Percentiles rank a stretch among this genome's conserved stretches.
Evolutionary conservation across 2,329 filamentous ascomycete genomes (phyloP).

Genomic region (Fusarium stilboides): DNA sequence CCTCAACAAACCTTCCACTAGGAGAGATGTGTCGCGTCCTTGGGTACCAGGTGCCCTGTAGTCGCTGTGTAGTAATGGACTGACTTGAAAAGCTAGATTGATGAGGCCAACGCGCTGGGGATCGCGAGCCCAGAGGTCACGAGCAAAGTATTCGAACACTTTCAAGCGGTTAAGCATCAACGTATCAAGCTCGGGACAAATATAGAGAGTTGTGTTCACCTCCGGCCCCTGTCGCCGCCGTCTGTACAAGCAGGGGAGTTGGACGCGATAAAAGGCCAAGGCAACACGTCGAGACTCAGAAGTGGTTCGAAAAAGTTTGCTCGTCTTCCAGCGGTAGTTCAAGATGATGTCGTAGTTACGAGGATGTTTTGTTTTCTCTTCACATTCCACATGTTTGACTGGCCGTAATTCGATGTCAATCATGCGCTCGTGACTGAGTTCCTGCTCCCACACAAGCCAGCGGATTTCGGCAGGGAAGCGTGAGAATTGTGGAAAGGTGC

Average conservation of each 20-base stretch:
- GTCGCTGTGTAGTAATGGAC: neutral
- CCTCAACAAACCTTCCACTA: neutral
- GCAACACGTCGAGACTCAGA: slow-evolving; percentile 3
- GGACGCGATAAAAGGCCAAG: neutral
- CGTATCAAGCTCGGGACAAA: slow-evolving; percentile 11
- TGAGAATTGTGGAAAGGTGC: neutral
- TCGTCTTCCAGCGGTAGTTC: neutral
- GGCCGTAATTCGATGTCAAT: too few species aligned
- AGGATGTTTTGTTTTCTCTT: too few species aligned
- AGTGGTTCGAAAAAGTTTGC: slow-evolving; percentile 4
- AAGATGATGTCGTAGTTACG: accelerated
- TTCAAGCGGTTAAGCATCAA: accelerated
- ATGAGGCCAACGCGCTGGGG: neutral
- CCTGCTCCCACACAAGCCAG: slow-evolving; percentile 15
- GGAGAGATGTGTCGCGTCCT: too few species aligned
- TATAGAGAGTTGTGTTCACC: neutral
- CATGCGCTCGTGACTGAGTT: neutral
- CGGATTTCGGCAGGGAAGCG: neutral
- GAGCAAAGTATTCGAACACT: neutral
- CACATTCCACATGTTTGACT: too few species aligned
- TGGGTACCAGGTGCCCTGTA: accelerated
- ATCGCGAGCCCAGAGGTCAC: neutral
- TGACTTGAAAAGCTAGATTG: neutral
- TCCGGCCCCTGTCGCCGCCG: too few species aligned
- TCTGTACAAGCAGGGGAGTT: slow-evolving; percentile 4